Evolutionary conservation across 2,329 filamentous ascomycete genomes (phyloP).

Genomic region (Tolypocladium endophyticum): DNA sequence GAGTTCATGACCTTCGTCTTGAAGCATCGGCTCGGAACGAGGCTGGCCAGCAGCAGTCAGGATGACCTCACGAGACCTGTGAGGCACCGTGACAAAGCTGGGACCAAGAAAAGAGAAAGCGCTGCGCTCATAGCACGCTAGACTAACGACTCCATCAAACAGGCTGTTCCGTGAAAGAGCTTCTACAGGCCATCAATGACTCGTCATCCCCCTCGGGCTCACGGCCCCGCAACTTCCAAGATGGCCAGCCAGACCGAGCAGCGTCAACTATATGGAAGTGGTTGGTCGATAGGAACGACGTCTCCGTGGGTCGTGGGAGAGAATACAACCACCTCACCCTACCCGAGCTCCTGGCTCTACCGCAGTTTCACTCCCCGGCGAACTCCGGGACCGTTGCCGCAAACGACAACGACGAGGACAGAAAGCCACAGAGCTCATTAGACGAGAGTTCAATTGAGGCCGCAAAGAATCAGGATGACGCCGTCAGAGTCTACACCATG

Average conservation of each 20-base stretch:
- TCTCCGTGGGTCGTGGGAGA: constrained; percentile 22
- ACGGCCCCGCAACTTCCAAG: constrained; percentile 3
- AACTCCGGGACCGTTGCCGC: not conserved
- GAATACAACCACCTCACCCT: constrained; percentile 28
- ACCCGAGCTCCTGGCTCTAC: constrained; percentile 15
- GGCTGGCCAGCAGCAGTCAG: not conserved
- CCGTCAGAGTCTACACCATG: constrained; percentile 32
- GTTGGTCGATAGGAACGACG: constrained; percentile 21
- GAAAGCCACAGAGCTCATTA: not conserved
- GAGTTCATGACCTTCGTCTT: constrained; percentile 8
- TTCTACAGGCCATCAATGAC: constrained; percentile 20
- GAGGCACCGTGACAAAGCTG: not conserved
- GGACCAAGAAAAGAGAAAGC: not conserved
- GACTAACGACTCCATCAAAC: constrained; percentile 4
- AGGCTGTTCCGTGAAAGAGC: constrained; percentile 21
- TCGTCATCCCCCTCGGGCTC: constrained; percentile 10
- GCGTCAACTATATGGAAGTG: constrained; percentile 24
- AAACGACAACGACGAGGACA: not conserved
- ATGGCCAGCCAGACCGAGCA: constrained; percentile 13
- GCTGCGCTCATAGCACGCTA: not conserved
- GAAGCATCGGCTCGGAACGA: not conserved
- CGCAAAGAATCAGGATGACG: not conserved
- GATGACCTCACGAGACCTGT: not conserved
- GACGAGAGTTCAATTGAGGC: not conserved
- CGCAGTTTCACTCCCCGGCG: constrained; percentile 1